A percentile compares a stretch with the other conserved stretches of the same genome.
Evolutionary conservation across 1,284 basidiomycete genomes (phyloP).

Genomic region (Trichosporon faecale): DNA sequence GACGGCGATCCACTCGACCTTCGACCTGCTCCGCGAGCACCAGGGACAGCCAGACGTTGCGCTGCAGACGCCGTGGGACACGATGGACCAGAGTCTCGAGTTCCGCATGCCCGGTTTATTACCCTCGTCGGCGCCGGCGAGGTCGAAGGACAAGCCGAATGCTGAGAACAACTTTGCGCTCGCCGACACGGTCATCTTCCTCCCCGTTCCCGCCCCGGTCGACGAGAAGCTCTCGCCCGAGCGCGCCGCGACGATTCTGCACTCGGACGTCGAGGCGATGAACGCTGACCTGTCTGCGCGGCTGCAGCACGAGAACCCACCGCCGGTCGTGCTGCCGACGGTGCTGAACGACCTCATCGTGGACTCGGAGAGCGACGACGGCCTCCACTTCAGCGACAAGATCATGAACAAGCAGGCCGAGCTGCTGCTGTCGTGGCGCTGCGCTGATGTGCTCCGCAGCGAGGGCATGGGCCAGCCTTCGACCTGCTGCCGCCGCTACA

Average conservation of each 20-base stretch:
- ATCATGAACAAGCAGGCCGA: constrained; percentile 69
- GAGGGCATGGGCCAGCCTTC: constrained; percentile 63
- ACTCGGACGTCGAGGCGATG: constrained; percentile 79
- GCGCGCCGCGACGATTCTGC: constrained; percentile 65
- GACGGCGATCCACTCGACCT: constrained; percentile 63
- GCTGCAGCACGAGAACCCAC: constrained; percentile 53
- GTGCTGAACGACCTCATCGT: constrained; percentile 76
- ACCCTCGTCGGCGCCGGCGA: constrained; percentile 1
- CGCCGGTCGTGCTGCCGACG: constrained; percentile 61
- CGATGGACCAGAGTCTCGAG: constrained; percentile 25
- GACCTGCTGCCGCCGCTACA: constrained; percentile 77
- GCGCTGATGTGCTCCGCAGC: constrained; percentile 71
- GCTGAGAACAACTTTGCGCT: constrained; percentile 16
- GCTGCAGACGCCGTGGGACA: constrained; percentile 45
- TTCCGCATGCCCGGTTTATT: constrained; percentile 18
- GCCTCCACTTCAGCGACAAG: constrained; percentile 70
- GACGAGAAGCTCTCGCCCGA: constrained; percentile 64
- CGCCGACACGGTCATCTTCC: constrained; percentile 55
- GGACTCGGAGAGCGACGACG: constrained; percentile 70
- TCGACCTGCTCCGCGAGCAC: constrained; percentile 56
- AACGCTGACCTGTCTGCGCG: constrained; percentile 75
- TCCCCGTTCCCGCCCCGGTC: constrained; percentile 76
- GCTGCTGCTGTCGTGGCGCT: constrained; percentile 73
- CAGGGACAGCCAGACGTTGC: constrained; percentile 43
- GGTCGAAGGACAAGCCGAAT: neutral